phyloP scores from a whole-genome alignment of 208 protist species.

The Acanthamoeba quina region DNA sequence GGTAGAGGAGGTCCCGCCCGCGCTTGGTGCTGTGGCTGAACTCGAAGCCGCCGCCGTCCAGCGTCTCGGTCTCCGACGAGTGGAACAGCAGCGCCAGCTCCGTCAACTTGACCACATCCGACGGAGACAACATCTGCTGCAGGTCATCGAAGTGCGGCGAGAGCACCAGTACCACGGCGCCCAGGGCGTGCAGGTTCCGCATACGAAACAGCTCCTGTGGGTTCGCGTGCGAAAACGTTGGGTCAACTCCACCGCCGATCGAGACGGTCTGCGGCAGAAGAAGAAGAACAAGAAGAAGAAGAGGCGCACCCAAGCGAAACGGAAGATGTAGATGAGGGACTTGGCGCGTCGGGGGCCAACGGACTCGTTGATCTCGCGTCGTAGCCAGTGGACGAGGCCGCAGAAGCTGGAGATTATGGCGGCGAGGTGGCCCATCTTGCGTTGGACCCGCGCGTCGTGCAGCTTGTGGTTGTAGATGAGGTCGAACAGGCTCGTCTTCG shows the following conservation, averaged over 20 bases:
- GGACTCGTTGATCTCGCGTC: background rate
- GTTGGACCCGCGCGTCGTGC: background rate
- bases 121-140: background rate
- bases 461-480: slow-evolving; percentile 39
- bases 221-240: too few species aligned
- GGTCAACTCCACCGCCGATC: background rate
- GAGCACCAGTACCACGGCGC: background rate
- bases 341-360: too few species aligned
- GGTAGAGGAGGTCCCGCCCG: background rate
- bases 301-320: background rate
- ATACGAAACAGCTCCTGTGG: background rate
- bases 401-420: background rate
- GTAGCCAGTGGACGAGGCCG: slow-evolving; percentile 26
- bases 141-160: slow-evolving; percentile 11
- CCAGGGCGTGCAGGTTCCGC: background rate
- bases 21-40: slow-evolving; percentile 40
- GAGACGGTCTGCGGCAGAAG: background rate
- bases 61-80: background rate
- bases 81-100: slow-evolving; percentile 30
- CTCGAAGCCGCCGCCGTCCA: slow-evolving; percentile 17
- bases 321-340: background rate
- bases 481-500: background rate
- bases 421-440: background rate
- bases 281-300: background rate
- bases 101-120: background rate